Evolutionary conservation across 1,284 basidiomycete genomes (phyloP), one percentile per base, ranked within the genome.

Genomic region (Puccinia novopanici): DNA sequence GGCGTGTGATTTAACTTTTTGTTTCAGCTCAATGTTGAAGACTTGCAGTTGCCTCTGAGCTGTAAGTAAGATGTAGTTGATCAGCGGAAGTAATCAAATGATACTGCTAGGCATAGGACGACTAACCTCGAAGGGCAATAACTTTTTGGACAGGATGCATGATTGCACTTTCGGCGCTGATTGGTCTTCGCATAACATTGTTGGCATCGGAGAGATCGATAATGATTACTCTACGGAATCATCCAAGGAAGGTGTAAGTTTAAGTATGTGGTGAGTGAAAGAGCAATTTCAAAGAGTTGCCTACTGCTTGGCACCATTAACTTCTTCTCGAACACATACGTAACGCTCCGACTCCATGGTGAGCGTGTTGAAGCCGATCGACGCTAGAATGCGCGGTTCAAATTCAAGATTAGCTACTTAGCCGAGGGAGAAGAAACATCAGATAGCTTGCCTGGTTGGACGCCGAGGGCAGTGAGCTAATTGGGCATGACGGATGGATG

Each of bases 121-220:
- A 65, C 78, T 63, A 61, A 82, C 75, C 75, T 74, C 76, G 37
- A 82, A 99, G 88, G 13, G 97, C 97, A 81, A 99, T 91, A 87
- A 99, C 95, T 90, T 98, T 98, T 88, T 97, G 91, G 84, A 91
- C 90, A 37, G 94, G 94, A 87, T 98, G 95, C 96, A 99, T 99
- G 85, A 99, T 98, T 82, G 97, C 96, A 80, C 93, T 95, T 87
- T 99, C 97, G 90, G 89, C 97, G 34, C 93, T 94, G 86, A 99
- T 99, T 81, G 97, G 97, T 85, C 97, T 89, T 83, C 97, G 91
- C 83, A 98, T 91, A 84, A 98, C 91, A 91, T 95, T 94, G 88
- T 96, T 96, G 85, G 94, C 93, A 86, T 98, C 93, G 81, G 92
- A 89, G 82, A 98, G 91, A 90, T 97, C 95, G 85, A 98, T 92